Conservation (phyloP, 2,329 filamentous ascomycete genomes). For the Fusarium armeniacum region DNA sequence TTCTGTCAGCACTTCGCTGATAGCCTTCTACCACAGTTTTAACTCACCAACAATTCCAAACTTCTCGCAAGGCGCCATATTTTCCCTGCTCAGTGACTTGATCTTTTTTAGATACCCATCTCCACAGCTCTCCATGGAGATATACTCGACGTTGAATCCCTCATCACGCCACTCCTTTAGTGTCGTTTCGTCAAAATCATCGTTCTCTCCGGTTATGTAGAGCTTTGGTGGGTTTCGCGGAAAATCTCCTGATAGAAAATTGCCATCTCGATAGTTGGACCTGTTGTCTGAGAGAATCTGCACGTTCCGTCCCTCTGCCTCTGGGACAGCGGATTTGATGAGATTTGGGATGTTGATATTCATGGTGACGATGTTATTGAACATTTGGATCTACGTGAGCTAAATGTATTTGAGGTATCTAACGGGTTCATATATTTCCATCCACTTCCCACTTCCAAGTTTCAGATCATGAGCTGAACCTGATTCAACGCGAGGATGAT, state of each 20-base stretch:
- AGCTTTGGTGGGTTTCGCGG: conserved; percentile 56
- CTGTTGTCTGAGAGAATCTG: conserved; percentile 53
- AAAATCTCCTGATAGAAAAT: conserved; percentile 60
- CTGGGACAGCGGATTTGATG: conserved; percentile 52
- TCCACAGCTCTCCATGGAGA: conserved; percentile 56
- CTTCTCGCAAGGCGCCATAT: conserved; percentile 58
- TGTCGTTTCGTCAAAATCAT: conserved; percentile 58
- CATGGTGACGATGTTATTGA: conserved; percentile 29
- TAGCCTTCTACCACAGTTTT: neutral
- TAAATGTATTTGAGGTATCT: rapidly evolving
- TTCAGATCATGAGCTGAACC: conserved; percentile 23
- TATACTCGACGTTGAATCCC: conserved; percentile 60
- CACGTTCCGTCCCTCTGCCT: conserved; percentile 52
- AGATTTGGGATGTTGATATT: conserved; percentile 50
- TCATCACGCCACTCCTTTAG: conserved; percentile 59
- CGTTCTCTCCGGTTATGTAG: conserved; percentile 60
- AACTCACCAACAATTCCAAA: conserved; percentile 60
- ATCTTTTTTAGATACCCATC: conserved; percentile 56
- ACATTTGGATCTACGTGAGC: neutral
- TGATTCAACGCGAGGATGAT: conserved; percentile 34
- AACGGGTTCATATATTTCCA: conserved; percentile 20
- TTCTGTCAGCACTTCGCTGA: neutral
- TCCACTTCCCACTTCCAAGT: conserved; percentile 39
- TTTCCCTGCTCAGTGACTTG: conserved; percentile 51
- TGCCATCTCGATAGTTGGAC: conserved; percentile 57